Base-by-base conservation (phyloP, 2,329 filamentous ascomycete genomes). In the Aspergillus oerlinghausenensis region DNA sequence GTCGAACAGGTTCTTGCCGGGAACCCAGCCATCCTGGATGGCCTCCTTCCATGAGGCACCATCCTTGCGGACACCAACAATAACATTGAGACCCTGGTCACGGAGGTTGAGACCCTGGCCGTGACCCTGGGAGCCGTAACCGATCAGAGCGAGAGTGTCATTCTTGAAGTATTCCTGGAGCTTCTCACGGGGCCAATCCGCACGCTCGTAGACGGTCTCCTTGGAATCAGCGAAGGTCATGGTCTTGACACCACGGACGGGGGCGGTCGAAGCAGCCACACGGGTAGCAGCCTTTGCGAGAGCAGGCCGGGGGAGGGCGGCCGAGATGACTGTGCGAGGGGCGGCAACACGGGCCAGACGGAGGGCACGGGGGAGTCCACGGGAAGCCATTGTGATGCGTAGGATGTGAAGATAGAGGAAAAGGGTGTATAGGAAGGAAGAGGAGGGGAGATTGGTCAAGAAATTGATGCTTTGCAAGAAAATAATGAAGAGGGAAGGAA, bases 81-180 rank as follows among this genome's bases (percentile, higher is more conserved):
- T 97, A 80, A 99, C 94, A 79, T 97, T 97, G 69, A 99, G 86
- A 77, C 94, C 94, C 82, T 99, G 97, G 86, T 99, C 94, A 80
- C 94, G 93, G 77, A 99, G 89, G 87, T 99, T 99, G 64, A 99
- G 90, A 77, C 94, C 95, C 83, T 99, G 94, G 68, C 94, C 94
- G 85, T 99, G 94, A 72, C 94, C 94, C 83, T 97, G 92, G 64
- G 92, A 97, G 72, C 88, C 94, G 81, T 99, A 99, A 77, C 94
- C 94, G 79, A 99, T 99, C 74, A 99, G 89, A 74, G 94, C 94
- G 70, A 99, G 90, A 68, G 93, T 97, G 80, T 99, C 94, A 82
- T 99, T 86, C 87, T 97, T 97, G 90, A 99, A 99, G 88, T 93
- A 99, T 65, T 97, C 91, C 90, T 96, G 83, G 76, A 99, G 91